These are phyloP conservation scores for Thermothielavioides terrestris DNA, from an alignment of 495 filamentous ascomycete species.

Conservation along the genomic window DNA sequence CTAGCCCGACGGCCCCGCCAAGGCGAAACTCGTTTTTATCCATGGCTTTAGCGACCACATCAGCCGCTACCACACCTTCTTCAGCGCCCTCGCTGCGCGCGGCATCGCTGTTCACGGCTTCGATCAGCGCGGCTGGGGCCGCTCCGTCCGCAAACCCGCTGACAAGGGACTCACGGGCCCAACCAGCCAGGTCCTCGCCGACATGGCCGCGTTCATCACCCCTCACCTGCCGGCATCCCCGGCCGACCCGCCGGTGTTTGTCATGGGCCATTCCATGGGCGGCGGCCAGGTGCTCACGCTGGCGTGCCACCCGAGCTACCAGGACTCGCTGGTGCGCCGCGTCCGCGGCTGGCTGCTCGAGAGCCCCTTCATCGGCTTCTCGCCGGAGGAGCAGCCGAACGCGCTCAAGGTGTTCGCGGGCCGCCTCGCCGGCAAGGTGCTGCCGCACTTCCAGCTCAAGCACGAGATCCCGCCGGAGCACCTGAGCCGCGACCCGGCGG, in stretches of 20 bases:
- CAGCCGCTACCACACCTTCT: conserved; percentile 63
- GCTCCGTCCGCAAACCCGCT: conserved; percentile 34
- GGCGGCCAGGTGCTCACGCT: conserved; percentile 59
- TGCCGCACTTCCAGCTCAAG: conserved; percentile 53
- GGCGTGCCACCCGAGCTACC: conserved; percentile 32
- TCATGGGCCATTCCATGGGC: conserved; percentile 80
- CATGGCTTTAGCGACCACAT: conserved; percentile 88
- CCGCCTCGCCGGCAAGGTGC: conserved; percentile 51
- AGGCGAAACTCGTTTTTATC: conserved; percentile 65
- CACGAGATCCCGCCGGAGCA: conserved; percentile 48
- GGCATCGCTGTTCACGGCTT: conserved; percentile 66
- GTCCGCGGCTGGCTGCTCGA: conserved; percentile 60
- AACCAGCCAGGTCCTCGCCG: conserved; percentile 59
- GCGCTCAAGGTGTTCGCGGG: conserved; percentile 50
- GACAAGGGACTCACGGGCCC: conserved; percentile 63
- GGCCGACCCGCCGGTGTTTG: conserved; percentile 53
- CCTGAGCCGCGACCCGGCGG: conserved; percentile 54
- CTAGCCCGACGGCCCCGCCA: conserved; percentile 43
- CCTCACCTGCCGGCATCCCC: conserved; percentile 25
- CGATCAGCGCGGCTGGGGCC: conserved; percentile 70
- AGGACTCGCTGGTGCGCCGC: conserved; percentile 34
- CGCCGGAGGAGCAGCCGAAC: conserved; percentile 51
- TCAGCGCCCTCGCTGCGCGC: conserved; percentile 54
- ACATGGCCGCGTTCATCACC: conserved; percentile 64
- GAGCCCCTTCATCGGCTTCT: conserved; percentile 61